phyloP scores from a whole-genome alignment of 306 rosid genomes.

The Mucuna pruriens region DNA sequence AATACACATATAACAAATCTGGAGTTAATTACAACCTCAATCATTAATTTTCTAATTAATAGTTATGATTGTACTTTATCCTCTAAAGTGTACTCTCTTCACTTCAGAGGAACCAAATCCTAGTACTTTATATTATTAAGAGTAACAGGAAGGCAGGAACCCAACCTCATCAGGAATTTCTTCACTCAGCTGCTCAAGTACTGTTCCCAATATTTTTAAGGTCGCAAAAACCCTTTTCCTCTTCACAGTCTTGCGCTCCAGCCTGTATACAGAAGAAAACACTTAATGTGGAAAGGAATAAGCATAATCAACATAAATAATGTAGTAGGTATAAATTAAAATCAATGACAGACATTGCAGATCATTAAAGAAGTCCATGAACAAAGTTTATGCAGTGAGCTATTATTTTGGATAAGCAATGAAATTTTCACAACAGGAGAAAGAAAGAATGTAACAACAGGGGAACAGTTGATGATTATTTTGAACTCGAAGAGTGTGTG shows the following conservation, averaged over 20 bases:
- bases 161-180: constrained; percentile 95
- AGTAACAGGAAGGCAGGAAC: constrained; percentile 1
- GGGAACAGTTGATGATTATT: neutral
- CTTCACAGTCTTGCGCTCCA: constrained; percentile 84
- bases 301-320: constrained; percentile 5
- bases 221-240: constrained; percentile 92
- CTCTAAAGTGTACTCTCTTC: no score
- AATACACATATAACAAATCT: no score
- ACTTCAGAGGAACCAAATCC: no score
- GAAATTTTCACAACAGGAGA: neutral
- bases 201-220: constrained; percentile 78
- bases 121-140: constrained; percentile 34
- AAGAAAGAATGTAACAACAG: neutral
- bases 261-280: constrained; percentile 55
- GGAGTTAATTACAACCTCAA: no score
- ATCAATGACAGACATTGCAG: neutral
- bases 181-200: constrained; percentile 73
- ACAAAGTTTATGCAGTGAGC: neutral
- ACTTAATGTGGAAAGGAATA: neutral
- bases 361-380: neutral
- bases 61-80: no score
- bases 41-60: no score
- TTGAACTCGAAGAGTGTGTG: neutral
- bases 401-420: neutral
- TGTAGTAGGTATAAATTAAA: neutral